Conservation (phyloP, 176 grass and related monocot species). For the Cenchrus americanus region DNA sequence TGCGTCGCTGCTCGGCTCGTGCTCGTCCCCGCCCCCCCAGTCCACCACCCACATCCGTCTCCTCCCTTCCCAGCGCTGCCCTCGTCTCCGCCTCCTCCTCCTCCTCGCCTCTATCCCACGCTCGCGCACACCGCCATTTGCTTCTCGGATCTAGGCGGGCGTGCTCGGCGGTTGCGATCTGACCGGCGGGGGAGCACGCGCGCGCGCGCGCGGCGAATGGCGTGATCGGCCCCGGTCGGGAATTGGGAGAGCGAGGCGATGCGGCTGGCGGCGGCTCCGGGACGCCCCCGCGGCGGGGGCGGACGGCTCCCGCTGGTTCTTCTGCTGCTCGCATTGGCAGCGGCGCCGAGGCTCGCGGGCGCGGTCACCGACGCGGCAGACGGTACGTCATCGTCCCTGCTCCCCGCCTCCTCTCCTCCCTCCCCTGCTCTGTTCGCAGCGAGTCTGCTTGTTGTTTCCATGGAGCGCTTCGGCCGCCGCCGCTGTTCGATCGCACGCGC, state of each 20-base stretch:
- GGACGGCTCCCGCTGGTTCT: background rate
- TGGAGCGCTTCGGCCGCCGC: background rate
- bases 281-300: background rate
- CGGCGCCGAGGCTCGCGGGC: conserved; percentile 33
- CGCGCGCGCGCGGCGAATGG: conserved; percentile 27
- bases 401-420: too few relatives aligned
- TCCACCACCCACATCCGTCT: background rate
- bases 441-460: background rate
- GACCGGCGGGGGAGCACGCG: background rate
- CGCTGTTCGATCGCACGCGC: background rate
- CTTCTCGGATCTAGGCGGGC: conserved; percentile 15
- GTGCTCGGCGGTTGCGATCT: conserved; percentile 21
- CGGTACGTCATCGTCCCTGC: conserved; percentile 15
- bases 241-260: conserved; percentile 8
- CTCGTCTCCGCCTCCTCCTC: background rate
- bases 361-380: conserved; percentile 49
- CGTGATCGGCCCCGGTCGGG: conserved; percentile 23
- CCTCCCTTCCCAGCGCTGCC: background rate
- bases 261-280: conserved; percentile 3
- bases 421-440: background rate
- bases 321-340: conserved; percentile 37
- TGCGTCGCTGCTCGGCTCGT: conserved; percentile 1
- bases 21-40: background rate
- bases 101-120: background rate
- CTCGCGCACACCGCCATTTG: conserved; percentile 11